Base-by-base conservation (phyloP, 176 grass and related monocot species). In the Bromus sterilis region DNA sequence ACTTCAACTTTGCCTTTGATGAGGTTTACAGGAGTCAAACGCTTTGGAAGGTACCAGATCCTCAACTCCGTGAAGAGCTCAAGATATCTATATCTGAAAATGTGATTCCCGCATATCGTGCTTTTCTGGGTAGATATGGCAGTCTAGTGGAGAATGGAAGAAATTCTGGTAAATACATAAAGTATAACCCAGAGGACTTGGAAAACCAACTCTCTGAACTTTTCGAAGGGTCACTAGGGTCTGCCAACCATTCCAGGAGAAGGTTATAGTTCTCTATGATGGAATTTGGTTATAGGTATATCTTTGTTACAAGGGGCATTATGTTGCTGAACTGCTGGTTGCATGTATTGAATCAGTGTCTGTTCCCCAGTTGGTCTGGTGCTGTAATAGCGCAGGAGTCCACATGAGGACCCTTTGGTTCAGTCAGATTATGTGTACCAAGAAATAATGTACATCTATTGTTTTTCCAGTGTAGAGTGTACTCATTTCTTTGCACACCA, bases 31-130 rank as follows among this genome's bases (percentile, higher is more conserved):
- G 95, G 84, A 84, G 78, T 37, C 95, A 98, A 75, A 93, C 92
- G 41, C 66, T 83, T 12, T 98, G 95, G 95, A 94, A 98, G 79
- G 95, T 98, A 71, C 88, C 90, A 0, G 95, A 98, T 69, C 78
- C 88, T 36, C 92, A 98, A 76, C 85, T 94, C 28, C 82, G 95
- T 66, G 95, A 98, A 82, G 95, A 98, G 63, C 89, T 98, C 23
- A 98, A 89, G 81, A 98, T 98, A 71, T 98, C 92, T 55, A 91
- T 98, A 87, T 93, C 92, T 30, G 95, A 98, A 75, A 90, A 89
- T 74, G 90, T 98, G 41, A 94, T 98, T 34, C 95, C 92, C 71
- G 95, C 95, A 48, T 98, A 98, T 60, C 89, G 95, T 66, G 88
- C 90, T 80, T 98, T 98, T 74, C 59, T 94, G 78, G 95, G 95